Evolutionary conservation across 768 basidiomycete genomes (phyloP), one percentile per base, ranked within the genome.

Genomic region (Termitomyces sp.): DNA sequence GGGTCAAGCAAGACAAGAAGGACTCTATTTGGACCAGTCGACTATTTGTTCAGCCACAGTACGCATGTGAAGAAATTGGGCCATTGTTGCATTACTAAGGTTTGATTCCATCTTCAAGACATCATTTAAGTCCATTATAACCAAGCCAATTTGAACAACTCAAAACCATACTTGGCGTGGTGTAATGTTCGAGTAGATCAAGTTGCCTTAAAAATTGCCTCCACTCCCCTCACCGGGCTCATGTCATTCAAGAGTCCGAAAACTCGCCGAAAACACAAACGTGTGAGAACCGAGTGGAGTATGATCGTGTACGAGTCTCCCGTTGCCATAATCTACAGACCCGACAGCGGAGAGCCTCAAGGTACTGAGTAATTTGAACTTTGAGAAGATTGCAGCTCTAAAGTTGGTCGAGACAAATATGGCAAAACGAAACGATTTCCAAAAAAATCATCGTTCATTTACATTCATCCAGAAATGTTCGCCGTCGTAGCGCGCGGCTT

Each of bases 401-500:
- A 36, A 46, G 49, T 50, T 36, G 16, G 57, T 35, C 22, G 35
- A 58, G 52, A 53, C 57, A 58, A 58, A 58, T 53, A 58, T n/a
- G 32, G 13, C 58, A 43, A 58, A 58, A 58, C 33, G 28, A 53
- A 36, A 16, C 9, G 49, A 43, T 45, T 36, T 16, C 50, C 50
- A 57, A 49, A 54, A 58, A 58, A 58, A 53, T 20, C 18, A 35
- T 53, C 38, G 9, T 22, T 51, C 13, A 26, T 54, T 36, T 32
- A 4, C n/a, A 42, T 22, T 47, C 20, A 30, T 54, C 18, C 16
- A 16, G 43, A 24, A 47, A 63, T 63, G 62, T 58, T 63, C 50
- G 56, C 62, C 56, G 58, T 60, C 44, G 36, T 63, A 14, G 54
- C 58, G n/a, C 58, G 62, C 45, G 46, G 47, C 20, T 24, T 60